phyloP scores from a whole-genome alignment of 305 asterid species.

The Rubia tinctorum region DNA sequence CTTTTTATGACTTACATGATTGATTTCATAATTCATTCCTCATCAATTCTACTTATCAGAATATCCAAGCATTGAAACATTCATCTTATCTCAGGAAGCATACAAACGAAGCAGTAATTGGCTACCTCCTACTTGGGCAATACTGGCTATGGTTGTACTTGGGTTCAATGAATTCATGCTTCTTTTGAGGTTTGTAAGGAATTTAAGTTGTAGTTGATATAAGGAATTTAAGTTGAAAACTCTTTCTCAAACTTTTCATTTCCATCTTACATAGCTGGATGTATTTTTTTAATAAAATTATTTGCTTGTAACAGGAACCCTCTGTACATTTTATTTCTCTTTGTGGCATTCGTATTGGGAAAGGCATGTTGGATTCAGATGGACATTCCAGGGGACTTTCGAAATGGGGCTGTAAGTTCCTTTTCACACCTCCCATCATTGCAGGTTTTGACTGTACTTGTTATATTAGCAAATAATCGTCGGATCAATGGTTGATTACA shows the following conservation, averaged over 20 bases:
- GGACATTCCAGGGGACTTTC: slow-evolving; percentile 47
- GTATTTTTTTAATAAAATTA: background rate
- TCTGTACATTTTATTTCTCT: slow-evolving; percentile 39
- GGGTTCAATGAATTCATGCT: slow-evolving; percentile 71
- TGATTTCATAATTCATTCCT: background rate
- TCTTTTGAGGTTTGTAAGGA: slow-evolving; percentile 50
- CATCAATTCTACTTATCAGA: slow-evolving; percentile 2
- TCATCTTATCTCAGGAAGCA: slow-evolving; percentile 41
- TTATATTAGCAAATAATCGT: background rate
- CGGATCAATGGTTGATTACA: background rate
- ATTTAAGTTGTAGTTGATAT: background rate
- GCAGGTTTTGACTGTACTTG: background rate
- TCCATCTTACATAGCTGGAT: background rate
- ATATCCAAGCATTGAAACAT: background rate
- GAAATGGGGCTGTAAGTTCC: slow-evolving; percentile 47
- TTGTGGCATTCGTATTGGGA: slow-evolving; percentile 43
- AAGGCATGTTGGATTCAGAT: slow-evolving; percentile 58
- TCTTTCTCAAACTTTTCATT: background rate
- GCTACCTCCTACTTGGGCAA: slow-evolving; percentile 77
- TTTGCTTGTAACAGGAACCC: slow-evolving; percentile 51
- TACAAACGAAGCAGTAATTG: slow-evolving; percentile 46
- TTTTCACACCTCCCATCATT: background rate
- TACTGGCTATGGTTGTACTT: slow-evolving; percentile 50
- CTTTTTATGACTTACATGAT: background rate
- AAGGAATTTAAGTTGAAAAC: background rate